Evolutionary conservation across 345 rosid genomes (phyloP).

Genomic region (Clausena lansium): DNA sequence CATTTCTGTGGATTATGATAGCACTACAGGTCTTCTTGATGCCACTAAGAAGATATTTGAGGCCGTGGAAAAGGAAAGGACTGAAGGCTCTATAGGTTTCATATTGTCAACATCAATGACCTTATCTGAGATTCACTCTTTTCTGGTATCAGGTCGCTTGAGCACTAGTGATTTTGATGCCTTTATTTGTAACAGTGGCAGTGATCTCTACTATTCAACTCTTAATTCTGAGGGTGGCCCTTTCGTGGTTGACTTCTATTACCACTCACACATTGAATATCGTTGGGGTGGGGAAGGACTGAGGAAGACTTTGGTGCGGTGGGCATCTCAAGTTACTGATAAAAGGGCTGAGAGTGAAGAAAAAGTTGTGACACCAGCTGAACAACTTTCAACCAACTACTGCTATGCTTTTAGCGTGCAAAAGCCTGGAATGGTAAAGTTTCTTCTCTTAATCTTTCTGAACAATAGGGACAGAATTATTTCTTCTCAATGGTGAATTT

Average conservation of each 20-base stretch:
- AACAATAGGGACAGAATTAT: neutral
- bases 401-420: constrained; percentile 76
- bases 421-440: constrained; percentile 59
- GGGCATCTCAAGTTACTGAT: constrained; percentile 64
- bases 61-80: constrained; percentile 77
- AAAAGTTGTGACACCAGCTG: constrained; percentile 62
- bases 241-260: constrained; percentile 81
- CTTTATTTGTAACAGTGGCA: constrained; percentile 89
- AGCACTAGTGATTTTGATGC: constrained; percentile 89
- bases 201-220: constrained; percentile 88
- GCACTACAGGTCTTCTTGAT: constrained; percentile 43
- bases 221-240: constrained; percentile 62
- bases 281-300: constrained; percentile 99
- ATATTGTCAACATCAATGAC: constrained; percentile 83
- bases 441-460: constrained; percentile 1
- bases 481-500: constrained; percentile 8
- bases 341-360: constrained; percentile 50
- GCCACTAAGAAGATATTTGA: constrained; percentile 62
- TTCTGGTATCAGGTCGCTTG: constrained; percentile 67
- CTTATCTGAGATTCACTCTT: constrained; percentile 75
- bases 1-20: constrained; percentile 78
- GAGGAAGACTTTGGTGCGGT: constrained; percentile 89
- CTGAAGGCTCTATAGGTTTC: constrained; percentile 79
- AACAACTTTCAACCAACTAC: constrained; percentile 83
- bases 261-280: constrained; percentile 92